Evolutionary conservation across 495 filamentous ascomycete species (phyloP).

Genomic region (Corynascus novoguineensis): DNA sequence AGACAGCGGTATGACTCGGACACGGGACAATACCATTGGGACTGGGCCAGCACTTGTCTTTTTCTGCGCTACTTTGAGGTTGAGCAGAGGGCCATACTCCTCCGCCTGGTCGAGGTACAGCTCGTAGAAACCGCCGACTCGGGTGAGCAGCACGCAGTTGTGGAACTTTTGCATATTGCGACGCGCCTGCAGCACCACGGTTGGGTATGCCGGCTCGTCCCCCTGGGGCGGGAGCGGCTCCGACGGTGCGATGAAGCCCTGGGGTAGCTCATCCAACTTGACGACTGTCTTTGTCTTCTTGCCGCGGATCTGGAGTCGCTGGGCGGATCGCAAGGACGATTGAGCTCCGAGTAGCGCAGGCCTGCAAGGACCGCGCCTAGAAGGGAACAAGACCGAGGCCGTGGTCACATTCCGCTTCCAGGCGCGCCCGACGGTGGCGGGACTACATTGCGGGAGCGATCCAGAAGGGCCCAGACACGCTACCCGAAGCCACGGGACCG

Average conservation of each 20-base stretch:
- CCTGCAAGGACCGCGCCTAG: not conserved
- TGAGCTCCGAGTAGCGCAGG: not conserved
- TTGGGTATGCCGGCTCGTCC: slow-evolving; percentile 64
- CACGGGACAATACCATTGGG: slow-evolving; percentile 58
- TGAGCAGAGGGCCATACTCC: slow-evolving; percentile 76
- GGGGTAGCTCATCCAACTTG: slow-evolving; percentile 60
- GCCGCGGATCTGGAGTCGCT: slow-evolving; percentile 24
- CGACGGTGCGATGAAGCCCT: slow-evolving; percentile 43
- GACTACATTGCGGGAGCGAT: slow-evolving; percentile 4
- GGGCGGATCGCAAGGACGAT: not conserved
- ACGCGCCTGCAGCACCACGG: slow-evolving; percentile 81
- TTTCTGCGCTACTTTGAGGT: slow-evolving; percentile 80
- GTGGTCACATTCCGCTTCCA: slow-evolving; percentile 21
- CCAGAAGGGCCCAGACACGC: slow-evolving; percentile 23
- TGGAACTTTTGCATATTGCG: slow-evolving; percentile 87
- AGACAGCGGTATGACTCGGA: not conserved
- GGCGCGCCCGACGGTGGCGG: slow-evolving; percentile 27
- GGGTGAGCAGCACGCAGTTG: slow-evolving; percentile 81
- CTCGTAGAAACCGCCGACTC: slow-evolving; percentile 95
- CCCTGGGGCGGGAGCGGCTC: slow-evolving; percentile 33
- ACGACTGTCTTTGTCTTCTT: slow-evolving; percentile 49
- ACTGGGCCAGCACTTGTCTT: slow-evolving; percentile 68
- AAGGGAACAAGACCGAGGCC: not conserved
- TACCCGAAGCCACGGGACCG: slow-evolving; percentile 23
- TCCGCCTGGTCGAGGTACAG: slow-evolving; percentile 93